Percentiles rank a stretch among this genome's conserved stretches.
These are phyloP conservation scores for Teratosphaeria destructans DNA, from an alignment of 2,329 filamentous ascomycete genomes.

Conservation along the genomic window DNA sequence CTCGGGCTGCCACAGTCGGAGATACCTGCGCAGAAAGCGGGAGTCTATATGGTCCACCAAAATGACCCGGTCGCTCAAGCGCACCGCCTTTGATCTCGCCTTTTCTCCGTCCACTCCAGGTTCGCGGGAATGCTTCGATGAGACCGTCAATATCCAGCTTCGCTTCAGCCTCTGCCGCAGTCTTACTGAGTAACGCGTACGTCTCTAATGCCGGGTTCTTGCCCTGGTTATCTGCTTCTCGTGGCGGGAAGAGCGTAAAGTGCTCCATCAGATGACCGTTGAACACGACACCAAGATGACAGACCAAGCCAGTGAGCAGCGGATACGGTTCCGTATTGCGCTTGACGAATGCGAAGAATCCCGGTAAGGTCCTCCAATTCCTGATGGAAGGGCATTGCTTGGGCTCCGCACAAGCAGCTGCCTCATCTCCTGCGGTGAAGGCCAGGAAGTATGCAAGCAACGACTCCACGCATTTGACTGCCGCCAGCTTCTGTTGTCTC, in stretches of 20 bases:
- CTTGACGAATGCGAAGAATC: conserved; percentile 20
- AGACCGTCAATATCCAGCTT: conserved; percentile 27
- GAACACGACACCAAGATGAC: conserved; percentile 31
- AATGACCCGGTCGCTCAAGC: conserved; percentile 19
- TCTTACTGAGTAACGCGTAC: conserved; percentile 9
- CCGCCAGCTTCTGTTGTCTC: conserved; percentile 20
- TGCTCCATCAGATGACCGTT: conserved; percentile 26
- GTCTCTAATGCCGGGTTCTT: conserved; percentile 7
- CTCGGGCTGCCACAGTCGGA: conserved; percentile 35
- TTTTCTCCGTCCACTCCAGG: conserved; percentile 25
- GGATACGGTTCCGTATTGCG: conserved; percentile 14
- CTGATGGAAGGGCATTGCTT: conserved; percentile 11
- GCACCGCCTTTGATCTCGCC: conserved; percentile 18
- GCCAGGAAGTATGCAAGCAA: conserved; percentile 30
- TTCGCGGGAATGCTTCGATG: conserved; percentile 27
- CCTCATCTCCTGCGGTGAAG: conserved; percentile 23
- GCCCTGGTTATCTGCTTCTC: conserved; percentile 3
- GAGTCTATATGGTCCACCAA: conserved; percentile 29
- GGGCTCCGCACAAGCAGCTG: conserved; percentile 14
- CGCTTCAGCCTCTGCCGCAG: conserved; percentile 11
- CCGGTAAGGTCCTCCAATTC: conserved; percentile 19
- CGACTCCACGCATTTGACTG: conserved; percentile 36
- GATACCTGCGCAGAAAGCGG: conserved; percentile 31
- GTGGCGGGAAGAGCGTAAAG: conserved; percentile 2
- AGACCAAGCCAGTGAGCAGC: conserved; percentile 32